phyloP scores from a whole-genome alignment of 2,329 filamentous ascomycete species.

The Eutypa lata region DNA sequence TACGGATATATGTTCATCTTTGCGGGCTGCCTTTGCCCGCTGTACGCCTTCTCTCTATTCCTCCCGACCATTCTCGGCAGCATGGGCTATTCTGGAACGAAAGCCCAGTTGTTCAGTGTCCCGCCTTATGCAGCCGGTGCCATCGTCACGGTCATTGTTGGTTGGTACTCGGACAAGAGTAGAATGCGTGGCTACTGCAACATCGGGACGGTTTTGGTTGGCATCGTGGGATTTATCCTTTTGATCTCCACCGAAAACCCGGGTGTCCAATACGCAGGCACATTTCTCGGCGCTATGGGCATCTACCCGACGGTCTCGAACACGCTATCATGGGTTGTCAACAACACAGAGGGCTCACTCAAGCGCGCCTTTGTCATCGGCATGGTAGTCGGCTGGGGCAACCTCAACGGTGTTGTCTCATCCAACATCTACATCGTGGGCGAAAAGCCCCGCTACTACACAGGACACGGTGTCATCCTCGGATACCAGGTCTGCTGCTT shows the following conservation, averaged over 20 bases:
- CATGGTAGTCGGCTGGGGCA: conserved; percentile 89
- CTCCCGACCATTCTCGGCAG: conserved; percentile 72
- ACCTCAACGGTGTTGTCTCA: conserved; percentile 81
- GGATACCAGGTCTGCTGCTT: conserved; percentile 70
- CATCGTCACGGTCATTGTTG: conserved; percentile 64
- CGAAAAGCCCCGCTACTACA: conserved; percentile 61
- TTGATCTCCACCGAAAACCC: conserved; percentile 63
- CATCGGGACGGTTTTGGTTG: conserved; percentile 65
- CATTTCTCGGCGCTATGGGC: conserved; percentile 79
- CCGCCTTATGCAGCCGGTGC: conserved; percentile 74
- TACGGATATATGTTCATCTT: conserved; percentile 73
- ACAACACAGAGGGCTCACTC: conserved; percentile 88
- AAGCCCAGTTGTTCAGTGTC: conserved; percentile 68
- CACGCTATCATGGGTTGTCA: conserved; percentile 83
- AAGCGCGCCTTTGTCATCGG: conserved; percentile 86
- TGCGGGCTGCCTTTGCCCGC: conserved; percentile 69
- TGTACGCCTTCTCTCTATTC: conserved; percentile 77
- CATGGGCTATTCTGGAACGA: conserved; percentile 37
- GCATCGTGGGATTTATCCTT: conserved; percentile 76
- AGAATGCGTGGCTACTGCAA: conserved; percentile 76
- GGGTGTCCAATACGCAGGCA: conserved; percentile 75
- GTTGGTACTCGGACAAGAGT: conserved; percentile 74
- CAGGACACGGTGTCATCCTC: conserved; percentile 73
- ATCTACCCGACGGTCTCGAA: conserved; percentile 88
- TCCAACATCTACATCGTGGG: conserved; percentile 69